phyloP scores from a whole-genome alignment of 116 monocot species.

The Dioscorea cayenensis region DNA sequence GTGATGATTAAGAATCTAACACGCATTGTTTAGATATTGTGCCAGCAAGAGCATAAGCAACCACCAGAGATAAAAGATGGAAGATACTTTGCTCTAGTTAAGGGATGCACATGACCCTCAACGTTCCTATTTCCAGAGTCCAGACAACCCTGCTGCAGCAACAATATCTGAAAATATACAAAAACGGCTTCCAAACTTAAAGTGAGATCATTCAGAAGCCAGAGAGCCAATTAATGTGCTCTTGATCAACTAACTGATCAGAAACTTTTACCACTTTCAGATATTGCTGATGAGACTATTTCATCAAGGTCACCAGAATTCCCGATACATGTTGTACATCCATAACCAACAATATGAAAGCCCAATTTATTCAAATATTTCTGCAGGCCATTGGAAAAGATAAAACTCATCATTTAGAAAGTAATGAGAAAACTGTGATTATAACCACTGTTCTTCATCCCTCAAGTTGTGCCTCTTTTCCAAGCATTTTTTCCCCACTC shows the following conservation, averaged over 20 bases:
- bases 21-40: slow-evolving; percentile 21
- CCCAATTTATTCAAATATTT: slow-evolving; percentile 38
- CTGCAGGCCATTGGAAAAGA: slow-evolving; percentile 31
- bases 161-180: slow-evolving; percentile 40
- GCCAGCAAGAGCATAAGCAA: slow-evolving; percentile 75
- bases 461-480: slow-evolving; percentile 19
- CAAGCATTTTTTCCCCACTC: slow-evolving; percentile 44
- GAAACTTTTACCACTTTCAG: slow-evolving; percentile 28
- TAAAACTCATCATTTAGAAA: not conserved
- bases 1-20: too few species aligned
- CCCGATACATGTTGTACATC: slow-evolving; percentile 49
- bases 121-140: slow-evolving; percentile 75
- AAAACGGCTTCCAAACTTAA: not conserved
- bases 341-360: slow-evolving; percentile 46
- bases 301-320: slow-evolving; percentile 49
- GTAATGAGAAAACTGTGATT: not conserved
- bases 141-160: slow-evolving; percentile 66
- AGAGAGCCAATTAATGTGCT: too few species aligned
- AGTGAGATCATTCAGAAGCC: too few species aligned
- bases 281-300: slow-evolving; percentile 26
- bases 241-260: not conserved
- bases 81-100: slow-evolving; percentile 70
- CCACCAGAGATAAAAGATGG: slow-evolving; percentile 70
- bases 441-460: not conserved
- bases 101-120: slow-evolving; percentile 64